Evolutionary conservation across 345 rosid genomes (phyloP).

Genomic region (Toxicodendron radicans): DNA sequence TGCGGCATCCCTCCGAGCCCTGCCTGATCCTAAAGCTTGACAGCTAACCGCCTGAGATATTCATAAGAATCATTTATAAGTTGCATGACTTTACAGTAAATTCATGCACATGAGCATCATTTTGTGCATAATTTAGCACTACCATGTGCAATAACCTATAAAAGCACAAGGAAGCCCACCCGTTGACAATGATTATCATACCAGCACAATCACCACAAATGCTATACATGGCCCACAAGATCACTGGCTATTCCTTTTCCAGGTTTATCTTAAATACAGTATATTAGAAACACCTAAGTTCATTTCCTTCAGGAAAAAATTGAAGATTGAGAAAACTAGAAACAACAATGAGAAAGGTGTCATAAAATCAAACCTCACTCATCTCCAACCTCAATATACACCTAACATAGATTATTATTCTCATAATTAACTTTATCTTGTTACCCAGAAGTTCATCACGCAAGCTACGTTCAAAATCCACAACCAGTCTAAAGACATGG

Average conservation of each 20-base stretch:
- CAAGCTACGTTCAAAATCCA: background rate
- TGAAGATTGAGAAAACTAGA: background rate
- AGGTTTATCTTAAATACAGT: background rate
- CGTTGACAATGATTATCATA: background rate
- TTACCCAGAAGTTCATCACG: background rate
- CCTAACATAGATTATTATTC: background rate
- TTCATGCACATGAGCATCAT: background rate
- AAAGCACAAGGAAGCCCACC: background rate
- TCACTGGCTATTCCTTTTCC: background rate
- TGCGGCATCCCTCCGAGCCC: constrained; percentile 71
- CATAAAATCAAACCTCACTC: background rate
- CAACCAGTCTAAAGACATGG: too few relatives aligned
- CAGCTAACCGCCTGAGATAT: constrained; percentile 35
- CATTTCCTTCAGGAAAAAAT: background rate
- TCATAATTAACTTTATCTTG: background rate
- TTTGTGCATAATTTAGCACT: background rate
- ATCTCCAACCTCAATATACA: background rate
- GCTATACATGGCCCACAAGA: background rate
- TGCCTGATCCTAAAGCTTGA: constrained; percentile 53
- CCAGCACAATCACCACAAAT: background rate
- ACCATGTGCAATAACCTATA: background rate
- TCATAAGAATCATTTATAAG: background rate
- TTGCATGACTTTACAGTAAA: background rate
- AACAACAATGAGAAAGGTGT: background rate
- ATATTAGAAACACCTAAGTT: background rate